Evolutionary conservation across 1,139 yeast species (phyloP), one percentile per base, ranked within the genome.

Genomic region (Geotrichum bryndzae): DNA sequence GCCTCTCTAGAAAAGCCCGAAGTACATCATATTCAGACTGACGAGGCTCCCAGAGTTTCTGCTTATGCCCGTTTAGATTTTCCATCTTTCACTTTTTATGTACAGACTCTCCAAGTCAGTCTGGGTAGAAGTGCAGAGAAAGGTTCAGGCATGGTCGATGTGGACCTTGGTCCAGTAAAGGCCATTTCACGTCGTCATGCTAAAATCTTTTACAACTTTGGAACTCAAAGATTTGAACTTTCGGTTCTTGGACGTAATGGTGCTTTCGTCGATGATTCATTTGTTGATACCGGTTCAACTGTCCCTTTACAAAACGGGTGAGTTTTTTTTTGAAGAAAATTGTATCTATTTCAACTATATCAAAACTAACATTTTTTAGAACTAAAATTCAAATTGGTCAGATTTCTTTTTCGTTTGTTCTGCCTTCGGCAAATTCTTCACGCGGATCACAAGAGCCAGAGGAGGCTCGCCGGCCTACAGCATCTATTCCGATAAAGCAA

Each of bases 51-150:
- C 10, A 57, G 64, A 8, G 61, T 94, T 11, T 88, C 94, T 10
- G 99, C 99, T 0, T 94, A 94, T 73, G 99, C 99, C 1, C 81
- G 97, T 66, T 77, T 94, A 54, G 98, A 94, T 73, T 94, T 94
- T 74, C 96, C 90, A 65, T 86, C 90, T 67, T 92, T 88, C 73
- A 91, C 97, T 3, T 94, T 95, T 73, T 94, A 91, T 70, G 97
- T 94, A 3, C 99, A 94, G 75, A 94, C 99, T 0, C 80, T 94
- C 69, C 98, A 94, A 73, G 96, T 94, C 2, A 83, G 94, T 11
- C 78, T 94, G 54, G 99, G 99, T 8, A 81, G 99, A 68, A 83
- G 90, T 65, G 88, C 95, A 10, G 91, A 88, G 70, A 88, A 88
- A 67, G 77, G 67, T 41, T 45, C 58, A 15, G 46, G 54, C 11